Evolutionary conservation across 208 protist genomes (phyloP), one percentile per base, ranked within the genome.

Genomic region (Strigomonas galati): DNA sequence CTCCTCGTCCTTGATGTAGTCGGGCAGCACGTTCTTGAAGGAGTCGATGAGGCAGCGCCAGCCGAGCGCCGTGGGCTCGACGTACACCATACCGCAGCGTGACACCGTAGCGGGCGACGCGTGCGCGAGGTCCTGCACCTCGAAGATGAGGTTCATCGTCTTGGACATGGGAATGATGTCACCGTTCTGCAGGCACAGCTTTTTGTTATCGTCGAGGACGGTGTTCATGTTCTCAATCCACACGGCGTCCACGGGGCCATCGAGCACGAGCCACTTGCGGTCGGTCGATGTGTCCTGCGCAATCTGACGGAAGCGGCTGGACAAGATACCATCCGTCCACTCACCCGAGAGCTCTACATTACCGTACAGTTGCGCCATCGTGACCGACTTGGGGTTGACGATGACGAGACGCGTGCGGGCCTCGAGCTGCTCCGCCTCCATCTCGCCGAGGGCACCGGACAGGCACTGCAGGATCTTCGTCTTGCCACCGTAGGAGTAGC

Each of bases 141-240:
- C 98, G 69, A 99, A 99, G 62, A 99, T 90, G 56, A 99, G 72
- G 69, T 98, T 98, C 92, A 98, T 97, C 37, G 82, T 87, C 52
- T 90, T 87, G 26, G 87, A 91, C 97, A 99, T 98, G 57, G 95
- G 87, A 71, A 99, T 98, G 67, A 98, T 98, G 74, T 99, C 96
- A 53, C 95, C 95, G 69, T 95, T 97, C 54, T 98, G 90, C 56
- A 99, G 81, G 71, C 98, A 99, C 43, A 99, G 91, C 72, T 98
- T 98, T 84, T 98, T 99, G 84, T 99, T 99, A 78, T 99, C 98
- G 75, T 99, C 98, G 15, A 99, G 88, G 26, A 99, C 97, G 21
- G 98, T 99, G 86, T 99, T 99, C 97, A 99, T 98, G 77, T 98
- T 99, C 79, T 99, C 98, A 86, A 99, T 99, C 98, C 98, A 99